Conservation (phyloP, 257 asterid species). For the Craterostigma plantagineum region DNA sequence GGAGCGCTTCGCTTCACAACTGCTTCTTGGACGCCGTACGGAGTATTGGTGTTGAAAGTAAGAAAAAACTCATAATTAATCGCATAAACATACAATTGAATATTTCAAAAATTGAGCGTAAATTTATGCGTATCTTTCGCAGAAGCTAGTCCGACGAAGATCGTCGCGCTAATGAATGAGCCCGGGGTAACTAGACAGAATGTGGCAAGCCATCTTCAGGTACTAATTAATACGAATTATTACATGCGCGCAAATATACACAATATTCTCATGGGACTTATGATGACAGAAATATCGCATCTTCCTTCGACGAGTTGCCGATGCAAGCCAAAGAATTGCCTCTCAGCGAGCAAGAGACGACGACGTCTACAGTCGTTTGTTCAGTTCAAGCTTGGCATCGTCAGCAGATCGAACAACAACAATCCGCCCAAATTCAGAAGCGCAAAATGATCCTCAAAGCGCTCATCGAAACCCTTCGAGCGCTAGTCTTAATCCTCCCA, state of each 20-base stretch:
- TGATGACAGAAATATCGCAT: constrained; percentile 34
- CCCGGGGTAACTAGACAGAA: constrained; percentile 37
- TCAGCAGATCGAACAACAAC: too few relatives aligned
- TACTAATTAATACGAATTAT: constrained; percentile 4
- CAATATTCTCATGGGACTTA: not conserved
- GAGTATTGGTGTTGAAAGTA: constrained; percentile 37
- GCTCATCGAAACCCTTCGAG: too few relatives aligned
- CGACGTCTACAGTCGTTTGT: too few relatives aligned
- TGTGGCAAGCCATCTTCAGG: constrained; percentile 75
- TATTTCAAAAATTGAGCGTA: not conserved
- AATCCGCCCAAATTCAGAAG: too few relatives aligned
- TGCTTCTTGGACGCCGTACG: constrained; percentile 41
- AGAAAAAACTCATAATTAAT: too few relatives aligned
- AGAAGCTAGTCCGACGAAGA: constrained; percentile 44
- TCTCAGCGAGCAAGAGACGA: too few relatives aligned
- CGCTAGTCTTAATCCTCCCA: too few relatives aligned
- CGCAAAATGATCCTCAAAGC: too few relatives aligned
- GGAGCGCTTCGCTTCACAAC: constrained; percentile 41
- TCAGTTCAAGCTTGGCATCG: too few relatives aligned
- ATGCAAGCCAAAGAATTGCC: constrained; percentile 18
- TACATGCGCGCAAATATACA: too few relatives aligned
- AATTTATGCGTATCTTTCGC: not conserved
- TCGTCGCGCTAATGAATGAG: constrained; percentile 32
- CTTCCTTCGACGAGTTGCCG: constrained; percentile 26
- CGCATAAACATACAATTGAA: too few relatives aligned